Conservation (phyloP, 495 filamentous ascomycete species). For the Podospora sp. region DNA sequence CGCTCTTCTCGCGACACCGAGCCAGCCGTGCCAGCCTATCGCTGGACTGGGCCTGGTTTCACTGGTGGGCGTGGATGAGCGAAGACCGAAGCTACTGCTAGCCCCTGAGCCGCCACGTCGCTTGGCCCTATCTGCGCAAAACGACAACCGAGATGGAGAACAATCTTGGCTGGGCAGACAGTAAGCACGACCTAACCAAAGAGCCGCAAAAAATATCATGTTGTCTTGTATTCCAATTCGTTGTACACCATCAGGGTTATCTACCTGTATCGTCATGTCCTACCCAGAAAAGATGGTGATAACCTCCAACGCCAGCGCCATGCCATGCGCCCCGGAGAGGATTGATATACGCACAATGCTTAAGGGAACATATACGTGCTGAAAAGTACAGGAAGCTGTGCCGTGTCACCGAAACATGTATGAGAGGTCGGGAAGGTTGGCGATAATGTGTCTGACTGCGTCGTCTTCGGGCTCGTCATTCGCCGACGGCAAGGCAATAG, state of each 20-base stretch:
- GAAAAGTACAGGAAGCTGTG: background rate
- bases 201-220: background rate
- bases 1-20: conserved; percentile 32
- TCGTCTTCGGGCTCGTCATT: conserved; percentile 11
- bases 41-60: background rate
- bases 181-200: background rate
- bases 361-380: background rate
- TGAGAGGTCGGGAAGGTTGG: conserved; percentile 53
- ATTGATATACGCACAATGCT: background rate
- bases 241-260: background rate
- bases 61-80: background rate
- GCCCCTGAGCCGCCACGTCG: background rate
- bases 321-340: background rate
- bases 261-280: conserved; percentile 5
- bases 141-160: too few relatives aligned
- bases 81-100: background rate
- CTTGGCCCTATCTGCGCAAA: background rate
- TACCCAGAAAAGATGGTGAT: background rate
- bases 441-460: conserved; percentile 35
- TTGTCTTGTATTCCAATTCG: background rate
- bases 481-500: background rate
- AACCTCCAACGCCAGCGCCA: background rate
- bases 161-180: too few relatives aligned
- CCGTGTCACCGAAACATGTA: conserved; percentile 51
- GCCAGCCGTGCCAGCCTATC: conserved; percentile 14